Percentiles rank a stretch among this genome's conserved stretches.
These are phyloP conservation scores for Coccomyxa subellipsoidea DNA, from an alignment of 163 green algal genomes.

Conservation along the genomic window DNA sequence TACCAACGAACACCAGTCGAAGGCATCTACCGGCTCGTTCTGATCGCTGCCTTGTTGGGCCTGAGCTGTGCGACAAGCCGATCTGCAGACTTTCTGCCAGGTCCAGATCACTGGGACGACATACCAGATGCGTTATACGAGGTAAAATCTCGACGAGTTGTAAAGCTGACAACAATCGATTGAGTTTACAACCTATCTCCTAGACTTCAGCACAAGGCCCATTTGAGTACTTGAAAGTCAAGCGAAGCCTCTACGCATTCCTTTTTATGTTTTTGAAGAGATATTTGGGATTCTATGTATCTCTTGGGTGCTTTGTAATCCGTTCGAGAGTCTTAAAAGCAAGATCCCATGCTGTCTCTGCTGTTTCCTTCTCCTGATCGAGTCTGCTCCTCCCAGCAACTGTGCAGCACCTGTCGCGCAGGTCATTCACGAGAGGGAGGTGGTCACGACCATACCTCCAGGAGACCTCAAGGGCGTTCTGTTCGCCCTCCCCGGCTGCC, in stretches of 20 bases:
- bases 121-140: not conserved
- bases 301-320: no score
- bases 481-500: conserved; percentile 1
- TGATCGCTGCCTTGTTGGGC: not conserved
- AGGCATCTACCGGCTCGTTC: not conserved
- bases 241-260: no score
- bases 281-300: no score
- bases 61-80: not conserved
- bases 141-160: not conserved
- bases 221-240: not conserved
- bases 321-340: no score
- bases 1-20: not conserved
- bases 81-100: conserved; percentile 1
- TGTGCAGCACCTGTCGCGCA: not conserved
- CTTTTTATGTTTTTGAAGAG: no score
- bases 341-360: not conserved
- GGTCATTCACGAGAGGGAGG: not conserved
- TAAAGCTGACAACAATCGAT: not conserved
- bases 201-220: not conserved
- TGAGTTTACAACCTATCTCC: not conserved
- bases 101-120: not conserved
- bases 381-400: not conserved
- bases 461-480: conserved; percentile 1
- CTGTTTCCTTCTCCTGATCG: not conserved
- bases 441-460: not conserved